Percentiles rank a stretch among this genome's conserved stretches.
Conservation (phyloP, 2,329 filamentous ascomycete species). For the Juglanconis oblonga region DNA sequence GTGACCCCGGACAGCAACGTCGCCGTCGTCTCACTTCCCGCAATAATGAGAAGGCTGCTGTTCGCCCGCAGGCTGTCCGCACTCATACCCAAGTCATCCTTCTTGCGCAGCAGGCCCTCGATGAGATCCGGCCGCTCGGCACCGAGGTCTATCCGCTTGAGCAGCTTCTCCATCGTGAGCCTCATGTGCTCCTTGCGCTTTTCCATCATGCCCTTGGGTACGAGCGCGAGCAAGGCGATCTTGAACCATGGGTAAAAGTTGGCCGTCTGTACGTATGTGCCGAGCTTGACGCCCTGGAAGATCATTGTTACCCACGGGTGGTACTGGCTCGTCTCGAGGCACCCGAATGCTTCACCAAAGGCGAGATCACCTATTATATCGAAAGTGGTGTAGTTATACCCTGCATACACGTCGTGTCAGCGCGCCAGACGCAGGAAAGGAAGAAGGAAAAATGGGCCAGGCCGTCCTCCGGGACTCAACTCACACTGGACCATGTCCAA, state of each 20-base stretch:
- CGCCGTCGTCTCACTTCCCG: constrained; percentile 20
- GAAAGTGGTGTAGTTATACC: constrained; percentile 17
- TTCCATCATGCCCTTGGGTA: neutral
- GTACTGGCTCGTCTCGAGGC: constrained; percentile 8
- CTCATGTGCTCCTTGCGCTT: constrained; percentile 6
- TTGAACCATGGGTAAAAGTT: constrained; percentile 6
- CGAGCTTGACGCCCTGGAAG: constrained; percentile 12
- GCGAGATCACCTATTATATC: constrained; percentile 16
- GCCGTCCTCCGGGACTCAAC: neutral
- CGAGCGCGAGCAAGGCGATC: neutral
- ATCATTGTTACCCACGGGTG: constrained; percentile 18
- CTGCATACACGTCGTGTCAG: neutral
- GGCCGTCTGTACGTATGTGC: neutral
- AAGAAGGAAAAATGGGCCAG: too few relatives aligned
- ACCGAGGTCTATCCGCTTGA: constrained; percentile 12
- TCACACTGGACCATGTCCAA: constrained; percentile 9
- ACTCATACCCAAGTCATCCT: neutral
- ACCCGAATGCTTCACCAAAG: constrained; percentile 17
- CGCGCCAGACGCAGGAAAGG: neutral
- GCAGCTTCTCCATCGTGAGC: constrained; percentile 11
- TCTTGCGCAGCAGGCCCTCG: constrained; percentile 12
- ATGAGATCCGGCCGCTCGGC: constrained; percentile 13
- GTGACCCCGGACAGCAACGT: constrained; percentile 16
- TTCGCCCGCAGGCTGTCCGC: neutral
- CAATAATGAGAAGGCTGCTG: constrained; percentile 3